Percentiles rank a stretch among this genome's conserved stretches.
Conservation (phyloP, 257 asterid species). For the Asclepias syriaca region DNA sequence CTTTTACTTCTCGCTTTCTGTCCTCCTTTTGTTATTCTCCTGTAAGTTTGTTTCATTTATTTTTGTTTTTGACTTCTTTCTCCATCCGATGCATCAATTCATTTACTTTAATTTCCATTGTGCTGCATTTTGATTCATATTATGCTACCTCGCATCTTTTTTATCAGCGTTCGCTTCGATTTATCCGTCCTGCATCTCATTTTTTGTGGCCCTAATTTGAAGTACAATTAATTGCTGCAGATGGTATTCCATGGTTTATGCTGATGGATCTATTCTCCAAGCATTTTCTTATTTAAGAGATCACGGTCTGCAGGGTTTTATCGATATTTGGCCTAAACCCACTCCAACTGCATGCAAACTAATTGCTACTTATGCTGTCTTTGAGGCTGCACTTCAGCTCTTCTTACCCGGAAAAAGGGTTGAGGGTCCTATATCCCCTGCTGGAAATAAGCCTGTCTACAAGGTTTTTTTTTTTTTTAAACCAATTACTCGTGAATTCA, state of each 20-base stretch:
- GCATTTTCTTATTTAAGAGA: slow-evolving; percentile 54
- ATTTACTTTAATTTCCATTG: background rate
- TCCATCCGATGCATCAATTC: background rate
- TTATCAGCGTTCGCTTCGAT: background rate
- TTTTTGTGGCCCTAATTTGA: background rate
- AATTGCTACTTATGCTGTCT: slow-evolving; percentile 66
- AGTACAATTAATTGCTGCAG: slow-evolving; percentile 37
- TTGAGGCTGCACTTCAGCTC: slow-evolving; percentile 93
- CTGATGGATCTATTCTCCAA: slow-evolving; percentile 80
- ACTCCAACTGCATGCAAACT: slow-evolving; percentile 68
- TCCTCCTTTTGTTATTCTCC: slow-evolving; percentile 90
- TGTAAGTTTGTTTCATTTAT: slow-evolving; percentile 34
- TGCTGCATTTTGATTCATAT: background rate
- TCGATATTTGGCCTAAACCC: slow-evolving; percentile 81
- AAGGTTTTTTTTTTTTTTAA: slow-evolving; percentile 39
- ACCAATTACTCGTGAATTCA: background rate
- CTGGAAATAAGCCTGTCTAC: slow-evolving; percentile 84
- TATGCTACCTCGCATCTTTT: background rate
- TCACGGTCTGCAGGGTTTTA: slow-evolving; percentile 66
- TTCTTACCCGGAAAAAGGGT: slow-evolving; percentile 79
- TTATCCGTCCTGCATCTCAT: background rate
- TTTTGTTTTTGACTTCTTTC: background rate
- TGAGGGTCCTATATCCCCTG: slow-evolving; percentile 84
- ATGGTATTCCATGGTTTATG: slow-evolving; percentile 98
- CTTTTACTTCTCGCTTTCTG: slow-evolving; percentile 69